Evolutionary conservation across 805 yeast species (phyloP), one percentile per base, ranked within the genome.

Genomic region (Lachancea sp.): DNA sequence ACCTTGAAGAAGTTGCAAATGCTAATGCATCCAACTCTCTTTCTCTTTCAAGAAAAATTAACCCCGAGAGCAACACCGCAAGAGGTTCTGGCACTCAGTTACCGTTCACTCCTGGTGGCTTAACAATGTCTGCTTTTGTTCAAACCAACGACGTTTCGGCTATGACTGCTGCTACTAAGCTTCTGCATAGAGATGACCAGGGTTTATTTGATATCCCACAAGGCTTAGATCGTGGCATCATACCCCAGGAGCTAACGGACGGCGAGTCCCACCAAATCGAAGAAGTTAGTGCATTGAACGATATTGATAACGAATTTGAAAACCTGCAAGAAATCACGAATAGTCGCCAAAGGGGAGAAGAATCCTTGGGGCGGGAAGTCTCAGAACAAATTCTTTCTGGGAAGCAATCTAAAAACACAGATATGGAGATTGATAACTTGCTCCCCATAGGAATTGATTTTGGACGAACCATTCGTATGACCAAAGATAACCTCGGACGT

Each of bases 61-160:
- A 79, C 12, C 70, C 82, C 5, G 76, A 75, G 47, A 67, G 67
- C n/a, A 81, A 77, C 29, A 67, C 79, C 2, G 64, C 86, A 2
- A 67, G 71, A 34, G 97, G 97, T 0, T 69, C 77, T 3, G 71
- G 94, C 0, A 73, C 78, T 15, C 83, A 74, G 52, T 63, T 90
- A 53, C 98, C 98, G 0, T 92, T 92, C 56, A 80, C 82, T 43
- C 98, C 98, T 0, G 97, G 98, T 49, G 97, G 97, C 2, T 49
- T 75, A n/a, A 26, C 41, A 13, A 53, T 29, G 13, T 47, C 58
- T 3, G 48, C 51, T 5, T 45, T 52, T 8, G 42, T 41, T 3
- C 50, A 50, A 7, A 41, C 42, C 16, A 49, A 42, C 17, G 50
- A 44, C 5, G 45, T 40, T 2, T 58, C 70, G 29, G 29, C 47